Evolutionary conservation across 2,329 filamentous ascomycete genomes (phyloP).

Genomic region (Aspergillus chevalieri): DNA sequence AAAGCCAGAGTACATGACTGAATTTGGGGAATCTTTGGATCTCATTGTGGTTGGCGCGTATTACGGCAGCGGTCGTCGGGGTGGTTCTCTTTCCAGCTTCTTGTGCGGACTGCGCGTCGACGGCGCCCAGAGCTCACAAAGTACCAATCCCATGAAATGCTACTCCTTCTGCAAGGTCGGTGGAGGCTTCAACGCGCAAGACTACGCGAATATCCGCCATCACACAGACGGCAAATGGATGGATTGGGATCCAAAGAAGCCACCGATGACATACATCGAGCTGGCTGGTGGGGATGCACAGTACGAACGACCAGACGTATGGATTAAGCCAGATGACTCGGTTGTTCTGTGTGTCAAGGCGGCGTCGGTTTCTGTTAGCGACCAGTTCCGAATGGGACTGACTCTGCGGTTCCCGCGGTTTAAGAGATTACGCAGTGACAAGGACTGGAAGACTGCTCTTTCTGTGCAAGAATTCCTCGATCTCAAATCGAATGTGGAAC

Average conservation of each 20-base stretch:
- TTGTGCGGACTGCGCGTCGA: constrained; percentile 80
- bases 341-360: constrained; percentile 86
- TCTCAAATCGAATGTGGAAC: constrained; percentile 62
- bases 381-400: constrained; percentile 67
- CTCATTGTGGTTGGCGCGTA: constrained; percentile 87
- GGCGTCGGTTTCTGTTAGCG: constrained; percentile 66
- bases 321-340: constrained; percentile 86
- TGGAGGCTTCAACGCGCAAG: constrained; percentile 79
- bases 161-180: constrained; percentile 97
- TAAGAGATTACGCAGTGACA: constrained; percentile 72
- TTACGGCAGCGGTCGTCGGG: constrained; percentile 79
- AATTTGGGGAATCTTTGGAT: constrained; percentile 89
- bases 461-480: constrained; percentile 71
- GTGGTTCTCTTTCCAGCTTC: constrained; percentile 77
- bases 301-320: constrained; percentile 76
- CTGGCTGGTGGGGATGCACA: constrained; percentile 72
- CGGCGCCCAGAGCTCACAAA: constrained; percentile 55
- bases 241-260: constrained; percentile 71
- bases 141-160: constrained; percentile 63
- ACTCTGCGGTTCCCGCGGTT: constrained; percentile 92
- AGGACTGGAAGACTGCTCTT: constrained; percentile 73
- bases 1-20: constrained; percentile 96
- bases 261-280: constrained; percentile 72
- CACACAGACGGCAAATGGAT: constrained; percentile 87
- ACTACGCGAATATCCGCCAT: constrained; percentile 77